These are phyloP conservation scores for Liquidambar formosana DNA, from an alignment of 164 flowering plant genomes.

Conservation along the genomic window DNA sequence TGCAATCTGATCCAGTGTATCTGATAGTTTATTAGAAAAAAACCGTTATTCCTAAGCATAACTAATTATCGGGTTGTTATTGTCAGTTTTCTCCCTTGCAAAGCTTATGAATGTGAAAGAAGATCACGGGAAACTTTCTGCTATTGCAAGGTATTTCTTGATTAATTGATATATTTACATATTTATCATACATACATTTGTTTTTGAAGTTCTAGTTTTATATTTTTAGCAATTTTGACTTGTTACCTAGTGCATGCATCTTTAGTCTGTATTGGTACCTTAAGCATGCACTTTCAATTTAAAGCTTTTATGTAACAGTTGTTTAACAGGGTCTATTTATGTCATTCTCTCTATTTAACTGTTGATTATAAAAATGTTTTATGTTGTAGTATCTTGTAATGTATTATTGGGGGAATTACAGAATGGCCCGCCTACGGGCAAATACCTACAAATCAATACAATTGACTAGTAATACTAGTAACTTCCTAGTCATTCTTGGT, in stretches of 20 bases:
- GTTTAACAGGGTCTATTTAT: neutral
- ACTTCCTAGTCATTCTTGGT: no score
- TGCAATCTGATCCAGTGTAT: neutral
- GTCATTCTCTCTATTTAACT: neutral
- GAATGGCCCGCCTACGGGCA: no score
- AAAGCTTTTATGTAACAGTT: neutral
- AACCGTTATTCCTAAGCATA: no score
- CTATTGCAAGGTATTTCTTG: constrained; percentile 79
- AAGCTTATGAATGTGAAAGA: constrained; percentile 92
- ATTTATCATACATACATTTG: no score
- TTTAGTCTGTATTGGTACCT: neutral
- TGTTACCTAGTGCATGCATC: neutral
- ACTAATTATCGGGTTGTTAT: neutral
- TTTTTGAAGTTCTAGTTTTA: neutral
- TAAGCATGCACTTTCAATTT: neutral
- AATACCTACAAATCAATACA: no score
- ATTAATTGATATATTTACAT: neutral
- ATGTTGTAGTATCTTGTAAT: neutral
- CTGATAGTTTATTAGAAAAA: neutral
- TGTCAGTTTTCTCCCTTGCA: constrained; percentile 83
- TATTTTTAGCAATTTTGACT: neutral
- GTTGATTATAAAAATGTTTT: neutral
- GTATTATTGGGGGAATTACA: no score
- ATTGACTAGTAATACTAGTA: no score
- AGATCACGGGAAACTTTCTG: constrained; percentile 78